Percentiles rank a stretch among this genome's conserved stretches.
phyloP scores from a whole-genome alignment of 2,329 filamentous ascomycete genomes.

The Claviceps sp. region DNA sequence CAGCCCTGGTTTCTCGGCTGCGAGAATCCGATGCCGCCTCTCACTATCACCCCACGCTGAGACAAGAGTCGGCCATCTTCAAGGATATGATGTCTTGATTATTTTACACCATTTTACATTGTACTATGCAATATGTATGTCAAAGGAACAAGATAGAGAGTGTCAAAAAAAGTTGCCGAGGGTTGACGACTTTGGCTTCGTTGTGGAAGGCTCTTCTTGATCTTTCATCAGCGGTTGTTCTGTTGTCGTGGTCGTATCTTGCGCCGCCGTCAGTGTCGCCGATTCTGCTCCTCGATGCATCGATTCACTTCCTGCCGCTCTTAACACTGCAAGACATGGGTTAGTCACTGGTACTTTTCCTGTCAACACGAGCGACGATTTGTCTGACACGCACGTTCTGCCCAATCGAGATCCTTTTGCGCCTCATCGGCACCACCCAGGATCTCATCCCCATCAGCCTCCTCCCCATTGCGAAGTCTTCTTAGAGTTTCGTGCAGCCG shows the following conservation, averaged over 20 bases:
- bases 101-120: conserved; percentile 4
- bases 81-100: conserved; percentile 47
- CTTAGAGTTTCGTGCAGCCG: conserved; percentile 64
- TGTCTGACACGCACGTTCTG: conserved; percentile 48
- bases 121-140: conserved; percentile 8
- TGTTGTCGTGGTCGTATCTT: conserved; percentile 1
- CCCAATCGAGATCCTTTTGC: conserved; percentile 72
- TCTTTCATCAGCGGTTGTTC: conserved; percentile 6
- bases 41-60: neutral
- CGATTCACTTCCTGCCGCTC: conserved; percentile 49
- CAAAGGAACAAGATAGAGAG: conserved; percentile 7
- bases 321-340: conserved; percentile 36
- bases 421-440: conserved; percentile 62
- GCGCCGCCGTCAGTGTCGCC: neutral
- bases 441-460: conserved; percentile 72
- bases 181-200: conserved; percentile 15
- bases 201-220: conserved; percentile 10
- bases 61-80: conserved; percentile 24
- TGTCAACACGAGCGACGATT: neutral
- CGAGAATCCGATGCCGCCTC: conserved; percentile 12
- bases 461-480: conserved; percentile 54
- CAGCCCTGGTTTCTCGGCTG: conserved; percentile 40
- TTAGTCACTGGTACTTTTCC: neutral
- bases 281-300: conserved; percentile 15
- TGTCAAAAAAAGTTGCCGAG: conserved; percentile 39